phyloP scores from a whole-genome alignment of 2,329 filamentous ascomycete species.

The Talaromyces marneffei region DNA sequence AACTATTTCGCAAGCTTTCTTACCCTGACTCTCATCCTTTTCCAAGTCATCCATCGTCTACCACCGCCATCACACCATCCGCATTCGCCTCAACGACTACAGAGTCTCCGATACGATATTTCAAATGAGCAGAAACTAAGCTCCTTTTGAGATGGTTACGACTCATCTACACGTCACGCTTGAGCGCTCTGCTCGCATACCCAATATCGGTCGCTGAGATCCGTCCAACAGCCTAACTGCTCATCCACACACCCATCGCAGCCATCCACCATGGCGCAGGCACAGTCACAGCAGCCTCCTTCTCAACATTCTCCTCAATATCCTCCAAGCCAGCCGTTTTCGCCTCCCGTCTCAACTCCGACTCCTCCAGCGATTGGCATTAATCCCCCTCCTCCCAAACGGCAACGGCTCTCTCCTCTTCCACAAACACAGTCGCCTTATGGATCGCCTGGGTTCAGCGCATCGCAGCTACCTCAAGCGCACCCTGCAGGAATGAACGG shows the following conservation, averaged over 20 bases:
- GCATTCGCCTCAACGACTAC: neutral
- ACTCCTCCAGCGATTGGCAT: conserved; percentile 47
- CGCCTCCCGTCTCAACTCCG: conserved; percentile 56
- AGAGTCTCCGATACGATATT: neutral
- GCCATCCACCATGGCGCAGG: conserved; percentile 54
- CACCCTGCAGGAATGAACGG: conserved; percentile 31
- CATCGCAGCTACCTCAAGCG: conserved; percentile 41
- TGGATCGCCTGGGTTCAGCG: conserved; percentile 53
- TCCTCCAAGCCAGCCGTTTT: conserved; percentile 43
- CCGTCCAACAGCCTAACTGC: neutral
- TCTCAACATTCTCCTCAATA: conserved; percentile 40
- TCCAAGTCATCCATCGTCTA: conserved; percentile 14
- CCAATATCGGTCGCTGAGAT: conserved; percentile 15
- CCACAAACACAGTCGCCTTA: conserved; percentile 59
- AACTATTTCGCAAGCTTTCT: conserved; percentile 13
- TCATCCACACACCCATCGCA: neutral
- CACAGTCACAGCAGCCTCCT: conserved; percentile 45
- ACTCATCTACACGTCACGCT: conserved; percentile 30
- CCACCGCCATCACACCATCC: conserved; percentile 13
- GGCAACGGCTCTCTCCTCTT: conserved; percentile 64
- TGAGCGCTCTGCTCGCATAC: conserved; percentile 35
- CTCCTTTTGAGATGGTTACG: conserved; percentile 35
- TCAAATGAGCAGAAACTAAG: conserved; percentile 3
- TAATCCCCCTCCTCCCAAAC: conserved; percentile 66
- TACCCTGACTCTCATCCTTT: conserved; percentile 15